Conservation (phyloP, 2,329 filamentous ascomycete species). For the Botrytis paeoniae region DNA sequence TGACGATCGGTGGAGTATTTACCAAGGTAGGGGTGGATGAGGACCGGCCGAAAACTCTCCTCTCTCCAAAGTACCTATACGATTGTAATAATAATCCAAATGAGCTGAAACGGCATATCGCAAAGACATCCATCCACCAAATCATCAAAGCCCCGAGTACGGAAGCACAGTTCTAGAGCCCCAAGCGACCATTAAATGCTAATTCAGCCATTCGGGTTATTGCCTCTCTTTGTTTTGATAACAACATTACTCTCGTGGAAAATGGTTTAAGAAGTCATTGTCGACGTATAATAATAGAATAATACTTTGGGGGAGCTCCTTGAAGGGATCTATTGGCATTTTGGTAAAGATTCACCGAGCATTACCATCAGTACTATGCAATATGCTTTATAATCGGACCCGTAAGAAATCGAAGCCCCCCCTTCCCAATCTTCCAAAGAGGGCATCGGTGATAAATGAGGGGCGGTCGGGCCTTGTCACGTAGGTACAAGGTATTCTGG, state of each 20-base stretch:
- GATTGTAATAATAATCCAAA: not conserved
- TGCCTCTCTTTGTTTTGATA: not conserved
- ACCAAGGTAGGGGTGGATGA: not conserved
- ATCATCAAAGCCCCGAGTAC: constrained; percentile 11
- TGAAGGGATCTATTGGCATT: not conserved
- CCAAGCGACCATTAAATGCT: not conserved
- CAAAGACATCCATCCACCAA: not conserved
- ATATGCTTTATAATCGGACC: constrained; percentile 9
- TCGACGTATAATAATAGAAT: not conserved
- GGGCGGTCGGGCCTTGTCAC: constrained; percentile 4
- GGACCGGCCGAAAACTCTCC: not conserved
- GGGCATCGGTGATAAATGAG: constrained; percentile 2
- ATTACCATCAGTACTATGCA: not conserved
- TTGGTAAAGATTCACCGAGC: not conserved
- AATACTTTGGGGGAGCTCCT: not conserved
- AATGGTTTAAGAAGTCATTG: not conserved
- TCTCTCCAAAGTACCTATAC: not conserved
- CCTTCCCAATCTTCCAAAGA: not conserved
- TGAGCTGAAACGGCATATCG: not conserved
- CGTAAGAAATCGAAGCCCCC: not conserved
- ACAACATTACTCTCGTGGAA: not conserved
- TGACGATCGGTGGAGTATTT: constrained; percentile 1
- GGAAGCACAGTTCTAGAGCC: constrained; percentile 1
- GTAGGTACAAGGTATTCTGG: not conserved
- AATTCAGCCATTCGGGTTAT: not conserved